phyloP scores from a whole-genome alignment of 2,329 filamentous ascomycete genomes.

The Tolypocladium endophyticum region DNA sequence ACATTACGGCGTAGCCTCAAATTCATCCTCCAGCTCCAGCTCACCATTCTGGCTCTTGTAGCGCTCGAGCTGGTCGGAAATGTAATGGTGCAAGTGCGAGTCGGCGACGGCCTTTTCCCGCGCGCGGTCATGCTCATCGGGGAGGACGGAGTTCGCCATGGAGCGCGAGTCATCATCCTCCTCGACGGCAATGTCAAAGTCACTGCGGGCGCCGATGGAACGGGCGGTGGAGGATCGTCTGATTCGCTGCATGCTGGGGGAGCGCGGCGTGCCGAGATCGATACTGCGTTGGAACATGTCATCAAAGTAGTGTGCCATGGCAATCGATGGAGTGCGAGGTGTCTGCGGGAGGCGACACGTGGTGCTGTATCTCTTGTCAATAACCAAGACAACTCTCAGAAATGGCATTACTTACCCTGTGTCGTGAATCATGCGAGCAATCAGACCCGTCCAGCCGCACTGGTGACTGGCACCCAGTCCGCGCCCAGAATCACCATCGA shows the following conservation, averaged over 20 bases:
- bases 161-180: slow-evolving; percentile 28
- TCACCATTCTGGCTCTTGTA: slow-evolving; percentile 35
- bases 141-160: slow-evolving; percentile 18
- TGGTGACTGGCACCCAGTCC: slow-evolving; percentile 89
- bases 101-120: slow-evolving; percentile 46
- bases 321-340: slow-evolving; percentile 73
- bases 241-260: slow-evolving; percentile 39
- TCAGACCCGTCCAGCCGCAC: slow-evolving; percentile 91
- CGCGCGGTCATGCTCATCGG: slow-evolving; percentile 30
- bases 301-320: slow-evolving; percentile 90
- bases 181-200: slow-evolving; percentile 50
- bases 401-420: slow-evolving; percentile 61
- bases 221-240: slow-evolving; percentile 73
- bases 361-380: slow-evolving; percentile 40
- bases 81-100: slow-evolving; percentile 68
- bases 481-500: slow-evolving; percentile 83
- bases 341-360: slow-evolving; percentile 89
- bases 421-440: slow-evolving; percentile 95
- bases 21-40: slow-evolving; percentile 30
- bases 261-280: slow-evolving; percentile 23
- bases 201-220: slow-evolving; percentile 75
- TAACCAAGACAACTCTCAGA: not conserved
- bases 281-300: slow-evolving; percentile 57
- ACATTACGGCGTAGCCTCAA: slow-evolving; percentile 28
- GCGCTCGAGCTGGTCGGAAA: slow-evolving; percentile 67